Evolutionary conservation across 106 monocot species (phyloP), one percentile per base, ranked within the genome.

Genomic region (Amphibolis antarctica): DNA sequence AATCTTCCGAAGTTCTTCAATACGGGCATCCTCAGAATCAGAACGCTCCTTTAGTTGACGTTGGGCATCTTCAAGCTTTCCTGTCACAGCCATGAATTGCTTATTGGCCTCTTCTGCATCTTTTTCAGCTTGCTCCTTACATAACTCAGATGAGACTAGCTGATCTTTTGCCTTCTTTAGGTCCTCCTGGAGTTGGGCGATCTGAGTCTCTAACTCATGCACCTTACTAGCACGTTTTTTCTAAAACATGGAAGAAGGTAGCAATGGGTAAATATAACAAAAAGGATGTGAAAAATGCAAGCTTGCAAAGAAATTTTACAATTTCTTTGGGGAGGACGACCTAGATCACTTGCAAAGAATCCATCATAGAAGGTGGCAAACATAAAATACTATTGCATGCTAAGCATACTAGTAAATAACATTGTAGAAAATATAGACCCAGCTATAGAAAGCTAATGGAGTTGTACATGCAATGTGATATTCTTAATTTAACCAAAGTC

Each of bases 61-160:
- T 29, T 90, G 75, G 1, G 71, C 71, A 1, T 90, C 85, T 26
- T 86, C 78, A 4, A 84, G 59, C 66, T 86, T 90, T 15, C 53
- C 30, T 25, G 70, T 57, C 59, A 81, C 44, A 44, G 55, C 68
- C 5, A 21, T 15, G 7, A 76, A 60, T 49, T 86, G 78, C 62
- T 78, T 75, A 46, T 77, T 88, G 24, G 74, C 81, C 50, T 80
- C 85, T 59, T 86, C 83, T 17, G 70, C 79, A 62, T 93, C 88
- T 59, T 86, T 63, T 60, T 75, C 59, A 0, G 73, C 75, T 49
- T 66, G 64, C 18, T 55, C 74, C 71, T 73, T 83, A 20, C 44
- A 29, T 54, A 63, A 43, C 47, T 89, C 86, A 10, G 83, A 74
- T 24, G 71, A 72, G 45, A 24, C 45, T 1, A 86, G 74, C 60